Evolutionary conservation across 352 stramenopile genomes (phyloP).

Genomic region (Globisporangium apiculatum): DNA sequence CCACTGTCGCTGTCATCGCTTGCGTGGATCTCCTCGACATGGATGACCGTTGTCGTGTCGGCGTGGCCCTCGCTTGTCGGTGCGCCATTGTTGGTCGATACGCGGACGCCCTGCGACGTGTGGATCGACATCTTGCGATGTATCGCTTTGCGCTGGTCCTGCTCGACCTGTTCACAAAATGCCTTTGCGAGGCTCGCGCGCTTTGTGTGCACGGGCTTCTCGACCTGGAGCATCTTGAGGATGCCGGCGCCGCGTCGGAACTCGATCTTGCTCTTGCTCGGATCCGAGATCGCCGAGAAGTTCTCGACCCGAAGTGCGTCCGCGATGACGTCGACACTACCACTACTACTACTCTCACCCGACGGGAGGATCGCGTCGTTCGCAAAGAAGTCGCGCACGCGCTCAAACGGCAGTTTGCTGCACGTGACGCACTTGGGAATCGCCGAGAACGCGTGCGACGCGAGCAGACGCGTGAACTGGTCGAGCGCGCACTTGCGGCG

Average conservation of each 20-base stretch:
- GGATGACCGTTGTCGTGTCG: conserved; percentile 2
- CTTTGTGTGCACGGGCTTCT: conserved; percentile 49
- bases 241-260: conserved; percentile 54
- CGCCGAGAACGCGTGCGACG: conserved; percentile 66
- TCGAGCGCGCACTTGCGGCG: conserved; percentile 43
- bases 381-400: conserved; percentile 63
- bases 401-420: conserved; percentile 42
- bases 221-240: conserved; percentile 54
- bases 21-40: conserved; percentile 9
- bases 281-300: conserved; percentile 59
- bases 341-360: too few relatives aligned
- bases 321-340: conserved; percentile 22
- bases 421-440: conserved; percentile 68
- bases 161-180: conserved; percentile 3
- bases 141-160: conserved; percentile 6
- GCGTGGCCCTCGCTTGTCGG: not conserved
- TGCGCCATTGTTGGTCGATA: not conserved
- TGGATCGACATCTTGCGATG: conserved; percentile 1
- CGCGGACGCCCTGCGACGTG: not conserved
- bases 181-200: conserved; percentile 14
- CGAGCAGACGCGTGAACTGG: conserved; percentile 46
- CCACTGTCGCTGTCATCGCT: conserved; percentile 2
- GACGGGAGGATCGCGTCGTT: conserved; percentile 20
- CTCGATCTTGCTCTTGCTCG: conserved; percentile 75
- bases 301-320: conserved; percentile 25